Conservation (phyloP, 306 rosid genomes). For the Dalbergia cochinchinensis region DNA sequence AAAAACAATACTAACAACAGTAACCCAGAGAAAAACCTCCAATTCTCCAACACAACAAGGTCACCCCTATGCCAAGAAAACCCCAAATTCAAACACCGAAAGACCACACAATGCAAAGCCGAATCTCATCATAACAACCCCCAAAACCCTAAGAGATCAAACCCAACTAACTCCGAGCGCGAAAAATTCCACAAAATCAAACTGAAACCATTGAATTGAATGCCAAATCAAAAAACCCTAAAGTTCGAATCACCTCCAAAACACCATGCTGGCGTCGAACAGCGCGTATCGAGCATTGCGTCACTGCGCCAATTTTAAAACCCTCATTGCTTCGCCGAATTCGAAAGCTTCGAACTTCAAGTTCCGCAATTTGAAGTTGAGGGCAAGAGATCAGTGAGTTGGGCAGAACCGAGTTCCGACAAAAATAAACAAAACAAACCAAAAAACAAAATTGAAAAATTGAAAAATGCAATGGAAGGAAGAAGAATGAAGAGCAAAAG, state of each 20-base stretch:
- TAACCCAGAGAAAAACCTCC: constrained; percentile 48
- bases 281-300: constrained; percentile 57
- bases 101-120: constrained; percentile 65
- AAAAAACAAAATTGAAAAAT: background rate
- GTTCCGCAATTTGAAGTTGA: constrained; percentile 58
- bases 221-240: constrained; percentile 64
- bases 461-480: constrained; percentile 45
- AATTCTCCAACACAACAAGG: constrained; percentile 50
- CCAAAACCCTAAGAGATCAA: constrained; percentile 91
- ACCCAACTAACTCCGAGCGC: constrained; percentile 50
- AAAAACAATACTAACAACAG: constrained; percentile 44
- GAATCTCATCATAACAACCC: constrained; percentile 65
- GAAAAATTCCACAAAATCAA: constrained; percentile 38
- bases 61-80: constrained; percentile 48
- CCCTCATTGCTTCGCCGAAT: constrained; percentile 57
- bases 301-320: constrained; percentile 54
- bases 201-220: constrained; percentile 52
- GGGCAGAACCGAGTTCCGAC: constrained; percentile 41
- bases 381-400: constrained; percentile 71
- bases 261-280: constrained; percentile 47
- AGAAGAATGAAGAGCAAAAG: constrained; percentile 62
- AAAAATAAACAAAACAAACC: background rate
- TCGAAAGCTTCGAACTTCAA: constrained; percentile 63
- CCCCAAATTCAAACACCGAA: constrained; percentile 54
- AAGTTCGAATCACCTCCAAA: constrained; percentile 56